Evolutionary conservation across 2,329 filamentous ascomycete genomes (phyloP).

Genomic region (Fusarium anthophilum): DNA sequence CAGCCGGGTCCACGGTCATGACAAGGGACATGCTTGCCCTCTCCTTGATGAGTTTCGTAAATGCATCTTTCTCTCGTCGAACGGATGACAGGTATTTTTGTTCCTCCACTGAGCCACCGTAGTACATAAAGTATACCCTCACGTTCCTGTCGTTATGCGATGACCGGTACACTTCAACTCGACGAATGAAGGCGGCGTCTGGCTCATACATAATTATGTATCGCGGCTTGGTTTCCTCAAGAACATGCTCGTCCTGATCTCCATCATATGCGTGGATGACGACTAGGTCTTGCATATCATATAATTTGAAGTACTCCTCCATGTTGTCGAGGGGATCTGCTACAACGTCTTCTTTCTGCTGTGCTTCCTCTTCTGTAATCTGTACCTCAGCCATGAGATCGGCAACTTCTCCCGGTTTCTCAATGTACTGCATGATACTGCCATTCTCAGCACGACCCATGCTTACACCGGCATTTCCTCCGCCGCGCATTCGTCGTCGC

Average conservation of each 20-base stretch:
- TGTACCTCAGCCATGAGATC: constrained; percentile 84
- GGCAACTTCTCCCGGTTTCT: constrained; percentile 83
- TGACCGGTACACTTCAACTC: constrained; percentile 94
- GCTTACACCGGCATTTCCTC: constrained; percentile 67
- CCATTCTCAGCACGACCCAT: constrained; percentile 75
- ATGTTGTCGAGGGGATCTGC: constrained; percentile 85
- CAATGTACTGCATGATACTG: constrained; percentile 80
- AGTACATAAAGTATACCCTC: constrained; percentile 96
- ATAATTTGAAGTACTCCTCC: constrained; percentile 91
- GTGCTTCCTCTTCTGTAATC: constrained; percentile 79
- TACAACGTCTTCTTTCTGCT: constrained; percentile 79
- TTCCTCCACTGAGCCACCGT: constrained; percentile 93
- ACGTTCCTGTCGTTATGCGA: constrained; percentile 91
- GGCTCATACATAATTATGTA: constrained; percentile 99
- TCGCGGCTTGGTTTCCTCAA: constrained; percentile 91
- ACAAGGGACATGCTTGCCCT: constrained; percentile 92
- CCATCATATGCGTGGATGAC: constrained; percentile 94
- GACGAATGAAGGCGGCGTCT: constrained; percentile 90
- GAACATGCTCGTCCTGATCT: constrained; percentile 94
- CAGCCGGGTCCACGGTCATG: constrained; percentile 75
- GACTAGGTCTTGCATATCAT: constrained; percentile 88
- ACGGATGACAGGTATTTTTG: constrained; percentile 91
- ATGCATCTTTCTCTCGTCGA: constrained; percentile 94
- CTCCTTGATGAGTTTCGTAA: constrained; percentile 94
- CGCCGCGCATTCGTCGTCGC: constrained; percentile 83